These are phyloP conservation scores for Chaetothyriales sp. DNA, from an alignment of 2,329 filamentous ascomycete species.

Conservation along the genomic window DNA sequence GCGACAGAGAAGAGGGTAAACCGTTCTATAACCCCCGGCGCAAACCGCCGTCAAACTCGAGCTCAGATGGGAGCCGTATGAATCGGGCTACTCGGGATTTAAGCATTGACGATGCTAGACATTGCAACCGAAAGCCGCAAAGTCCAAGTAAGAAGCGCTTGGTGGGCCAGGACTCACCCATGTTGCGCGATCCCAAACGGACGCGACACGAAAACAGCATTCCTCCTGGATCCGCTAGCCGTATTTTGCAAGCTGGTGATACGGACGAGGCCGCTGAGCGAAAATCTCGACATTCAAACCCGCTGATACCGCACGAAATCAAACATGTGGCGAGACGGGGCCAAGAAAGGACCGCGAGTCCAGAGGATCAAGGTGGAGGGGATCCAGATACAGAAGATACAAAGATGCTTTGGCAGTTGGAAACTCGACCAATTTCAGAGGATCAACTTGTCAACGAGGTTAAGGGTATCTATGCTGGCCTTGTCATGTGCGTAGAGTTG, in stretches of 20 bases:
- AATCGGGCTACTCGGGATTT: not conserved
- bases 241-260: not conserved
- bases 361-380: not conserved
- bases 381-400: not conserved
- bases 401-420: conserved; percentile 35
- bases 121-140: too few relatives aligned
- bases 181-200: not conserved
- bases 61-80: not conserved
- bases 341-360: not conserved
- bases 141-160: not conserved
- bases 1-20: not conserved
- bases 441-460: conserved; percentile 71
- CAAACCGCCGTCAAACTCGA: not conserved
- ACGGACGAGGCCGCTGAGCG: not conserved
- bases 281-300: not conserved
- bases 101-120: not conserved
- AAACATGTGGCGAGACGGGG: not conserved
- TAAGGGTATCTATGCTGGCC: conserved; percentile 42
- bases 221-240: not conserved
- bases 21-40: not conserved
- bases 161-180: not conserved
- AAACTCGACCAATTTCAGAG: conserved; percentile 57
- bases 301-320: not conserved
- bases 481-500: conserved; percentile 6
- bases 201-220: not conserved